These are phyloP conservation scores for Picochlorum sp. DNA, from an alignment of 139 green algal species.

Conservation along the genomic window DNA sequence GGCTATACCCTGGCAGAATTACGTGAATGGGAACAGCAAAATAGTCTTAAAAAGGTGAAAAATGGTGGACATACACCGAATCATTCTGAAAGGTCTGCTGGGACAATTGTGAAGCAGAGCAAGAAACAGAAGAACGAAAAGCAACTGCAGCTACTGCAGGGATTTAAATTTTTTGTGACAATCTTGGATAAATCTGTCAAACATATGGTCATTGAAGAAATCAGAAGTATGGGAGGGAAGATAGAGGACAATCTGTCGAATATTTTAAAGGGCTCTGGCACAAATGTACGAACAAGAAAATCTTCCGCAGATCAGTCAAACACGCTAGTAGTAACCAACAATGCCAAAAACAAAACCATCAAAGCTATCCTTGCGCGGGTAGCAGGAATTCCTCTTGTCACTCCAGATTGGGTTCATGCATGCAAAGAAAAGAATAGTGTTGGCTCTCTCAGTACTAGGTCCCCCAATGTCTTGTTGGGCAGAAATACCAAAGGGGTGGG, in stretches of 20 bases:
- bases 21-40: background rate
- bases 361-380: slow-evolving; percentile 1
- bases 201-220: slow-evolving; percentile 7
- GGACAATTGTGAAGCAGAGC: background rate
- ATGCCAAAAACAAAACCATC: too few species aligned
- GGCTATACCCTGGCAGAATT: background rate
- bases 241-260: slow-evolving; percentile 1
- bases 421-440: slow-evolving; percentile 10
- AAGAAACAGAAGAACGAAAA: too few species aligned
- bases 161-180: background rate
- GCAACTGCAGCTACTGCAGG: background rate
- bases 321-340: too few species aligned
- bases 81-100: background rate
- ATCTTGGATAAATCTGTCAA: slow-evolving; percentile 3
- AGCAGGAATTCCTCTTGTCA: slow-evolving; percentile 10
- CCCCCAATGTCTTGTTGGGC: background rate
- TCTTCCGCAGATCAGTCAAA: too few species aligned
- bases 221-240: slow-evolving; percentile 7
- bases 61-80: background rate
- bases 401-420: slow-evolving; percentile 4
- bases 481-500: background rate
- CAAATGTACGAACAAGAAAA: slow-evolving; percentile 2
- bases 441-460: background rate
- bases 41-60: background rate
- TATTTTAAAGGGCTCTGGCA: background rate